Evolutionary conservation across 148 eudicot species (phyloP).

Genomic region (Fagopyrum tataricum): DNA sequence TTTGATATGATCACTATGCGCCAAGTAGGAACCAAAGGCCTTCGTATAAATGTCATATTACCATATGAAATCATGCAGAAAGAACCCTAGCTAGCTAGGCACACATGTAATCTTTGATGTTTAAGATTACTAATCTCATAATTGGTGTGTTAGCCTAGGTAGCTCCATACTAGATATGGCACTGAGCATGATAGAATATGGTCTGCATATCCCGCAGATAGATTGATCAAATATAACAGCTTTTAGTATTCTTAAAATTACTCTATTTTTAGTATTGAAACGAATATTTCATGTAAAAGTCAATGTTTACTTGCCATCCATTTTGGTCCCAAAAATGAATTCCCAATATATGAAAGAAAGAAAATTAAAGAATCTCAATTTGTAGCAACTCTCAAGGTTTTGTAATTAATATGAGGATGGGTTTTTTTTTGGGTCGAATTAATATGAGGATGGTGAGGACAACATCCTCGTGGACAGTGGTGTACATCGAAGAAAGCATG

Average conservation of each 20-base stretch:
- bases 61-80: too few species aligned
- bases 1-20: too few species aligned
- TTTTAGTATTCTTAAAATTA: neutral
- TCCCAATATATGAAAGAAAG: neutral
- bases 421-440: too few species aligned
- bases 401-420: neutral
- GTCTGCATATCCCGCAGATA: neutral
- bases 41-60: too few species aligned
- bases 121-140: too few species aligned
- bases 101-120: too few species aligned
- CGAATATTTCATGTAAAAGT: neutral
- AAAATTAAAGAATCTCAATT: neutral
- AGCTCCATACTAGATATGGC: neutral
- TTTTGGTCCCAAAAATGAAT: neutral
- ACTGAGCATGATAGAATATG: neutral
- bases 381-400: neutral
- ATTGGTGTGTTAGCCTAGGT: too few species aligned
- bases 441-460: neutral
- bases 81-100: too few species aligned
- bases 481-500: too few species aligned
- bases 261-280: neutral
- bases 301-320: neutral
- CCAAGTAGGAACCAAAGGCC: too few species aligned
- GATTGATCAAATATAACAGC: neutral
- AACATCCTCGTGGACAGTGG: too few species aligned